Conservation (phyloP, 2,329 filamentous ascomycete species). For the Chrysoporthe puriensis region DNA sequence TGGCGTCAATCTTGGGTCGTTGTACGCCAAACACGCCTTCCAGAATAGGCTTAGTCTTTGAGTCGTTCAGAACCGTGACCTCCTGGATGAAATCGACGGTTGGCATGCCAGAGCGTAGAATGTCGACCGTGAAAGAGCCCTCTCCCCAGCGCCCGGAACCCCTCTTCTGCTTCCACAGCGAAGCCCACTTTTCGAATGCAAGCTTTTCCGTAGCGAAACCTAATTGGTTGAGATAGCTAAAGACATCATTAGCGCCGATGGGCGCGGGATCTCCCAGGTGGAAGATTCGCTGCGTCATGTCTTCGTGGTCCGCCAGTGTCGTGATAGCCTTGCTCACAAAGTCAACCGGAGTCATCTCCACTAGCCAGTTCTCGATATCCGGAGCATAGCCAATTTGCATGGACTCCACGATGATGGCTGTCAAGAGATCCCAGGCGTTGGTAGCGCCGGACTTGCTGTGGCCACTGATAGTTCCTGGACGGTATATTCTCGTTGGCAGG, state of each 20-base stretch:
- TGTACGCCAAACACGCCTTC: constrained; percentile 52
- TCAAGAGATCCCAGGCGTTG: constrained; percentile 78
- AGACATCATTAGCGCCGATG: constrained; percentile 67
- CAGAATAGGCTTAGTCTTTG: constrained; percentile 65
- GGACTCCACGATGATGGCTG: constrained; percentile 76
- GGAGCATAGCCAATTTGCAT: constrained; percentile 72
- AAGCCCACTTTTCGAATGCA: constrained; percentile 74
- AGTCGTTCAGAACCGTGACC: constrained; percentile 75
- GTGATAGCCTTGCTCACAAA: constrained; percentile 77
- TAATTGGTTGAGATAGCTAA: constrained; percentile 65
- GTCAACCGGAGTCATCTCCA: constrained; percentile 85
- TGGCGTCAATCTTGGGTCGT: constrained; percentile 69
- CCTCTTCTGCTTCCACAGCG: constrained; percentile 72
- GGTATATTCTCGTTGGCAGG: constrained; percentile 71
- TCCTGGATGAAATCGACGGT: constrained; percentile 70
- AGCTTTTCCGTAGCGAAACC: constrained; percentile 72
- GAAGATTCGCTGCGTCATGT: constrained; percentile 67
- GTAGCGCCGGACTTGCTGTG: constrained; percentile 75
- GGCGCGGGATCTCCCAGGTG: constrained; percentile 76
- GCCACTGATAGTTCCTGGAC: constrained; percentile 77
- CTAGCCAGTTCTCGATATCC: constrained; percentile 73
- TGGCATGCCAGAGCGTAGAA: constrained; percentile 81
- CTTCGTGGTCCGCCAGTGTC: constrained; percentile 66
- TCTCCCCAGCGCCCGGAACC: constrained; percentile 67
- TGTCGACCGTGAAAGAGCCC: constrained; percentile 76